Conservation (phyloP, 2,329 filamentous ascomycete genomes). For the Paraphoma chrysanthemicola region DNA sequence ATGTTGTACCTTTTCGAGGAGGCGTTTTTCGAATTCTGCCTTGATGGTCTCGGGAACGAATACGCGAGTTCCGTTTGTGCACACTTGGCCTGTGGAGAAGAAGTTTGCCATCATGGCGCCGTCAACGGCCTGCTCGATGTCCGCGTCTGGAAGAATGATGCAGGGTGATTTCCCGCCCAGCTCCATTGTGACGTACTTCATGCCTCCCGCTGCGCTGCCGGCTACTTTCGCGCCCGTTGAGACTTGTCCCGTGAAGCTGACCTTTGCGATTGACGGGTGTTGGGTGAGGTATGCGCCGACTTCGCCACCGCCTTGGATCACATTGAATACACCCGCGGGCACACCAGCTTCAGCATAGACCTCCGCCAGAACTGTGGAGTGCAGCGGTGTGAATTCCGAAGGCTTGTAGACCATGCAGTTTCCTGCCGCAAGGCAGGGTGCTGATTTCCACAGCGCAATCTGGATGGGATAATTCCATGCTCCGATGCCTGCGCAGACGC, state of each 20-base stretch:
- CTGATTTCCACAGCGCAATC: constrained; percentile 89
- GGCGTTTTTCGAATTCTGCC: constrained; percentile 68
- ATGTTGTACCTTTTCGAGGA: constrained; percentile 73
- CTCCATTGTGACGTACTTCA: constrained; percentile 95
- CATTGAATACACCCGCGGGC: constrained; percentile 84
- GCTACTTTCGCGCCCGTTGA: constrained; percentile 84
- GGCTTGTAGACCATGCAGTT: constrained; percentile 94
- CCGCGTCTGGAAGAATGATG: constrained; percentile 80
- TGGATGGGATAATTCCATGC: constrained; percentile 95
- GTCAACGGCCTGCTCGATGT: constrained; percentile 81
- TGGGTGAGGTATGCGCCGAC: constrained; percentile 77
- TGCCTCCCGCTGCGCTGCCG: constrained; percentile 72
- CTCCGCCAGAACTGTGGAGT: constrained; percentile 75
- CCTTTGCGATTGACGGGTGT: constrained; percentile 78
- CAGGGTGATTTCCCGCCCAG: constrained; percentile 86
- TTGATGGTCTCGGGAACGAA: constrained; percentile 76
- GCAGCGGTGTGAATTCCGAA: constrained; percentile 85
- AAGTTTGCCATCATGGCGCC: constrained; percentile 95
- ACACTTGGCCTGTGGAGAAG: constrained; percentile 89
- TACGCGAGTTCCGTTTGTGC: constrained; percentile 89
- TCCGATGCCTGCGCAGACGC: constrained; percentile 85
- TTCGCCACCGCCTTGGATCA: constrained; percentile 80
- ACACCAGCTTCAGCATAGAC: constrained; percentile 81
- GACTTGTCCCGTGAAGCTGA: constrained; percentile 89
- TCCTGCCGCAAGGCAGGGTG: constrained; percentile 81